Percentiles rank a stretch among this genome's conserved stretches.
phyloP scores from a whole-genome alignment of 345 rosid species.

The Lumnitzera littorea region DNA sequence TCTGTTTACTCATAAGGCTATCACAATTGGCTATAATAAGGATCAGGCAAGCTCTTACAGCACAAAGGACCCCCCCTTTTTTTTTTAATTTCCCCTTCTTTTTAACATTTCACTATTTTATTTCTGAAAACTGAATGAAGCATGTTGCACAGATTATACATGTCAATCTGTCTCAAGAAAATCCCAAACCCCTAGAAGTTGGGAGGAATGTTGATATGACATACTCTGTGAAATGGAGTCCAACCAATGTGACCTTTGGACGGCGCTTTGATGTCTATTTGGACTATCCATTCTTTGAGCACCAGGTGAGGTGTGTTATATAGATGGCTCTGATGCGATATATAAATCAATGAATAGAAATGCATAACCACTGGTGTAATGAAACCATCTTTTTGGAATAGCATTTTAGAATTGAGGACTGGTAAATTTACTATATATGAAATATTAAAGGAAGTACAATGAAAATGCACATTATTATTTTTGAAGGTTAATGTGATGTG shows the following conservation, averaged over 20 bases:
- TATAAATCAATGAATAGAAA: too few species aligned
- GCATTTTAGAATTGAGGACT: too few species aligned
- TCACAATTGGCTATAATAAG: slow-evolving; percentile 56
- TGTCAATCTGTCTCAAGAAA: slow-evolving; percentile 78
- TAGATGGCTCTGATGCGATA: too few species aligned
- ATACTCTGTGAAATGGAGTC: slow-evolving; percentile 73
- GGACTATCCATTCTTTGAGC: slow-evolving; percentile 94
- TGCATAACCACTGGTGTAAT: too few species aligned
- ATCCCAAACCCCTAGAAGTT: slow-evolving; percentile 66
- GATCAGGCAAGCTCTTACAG: slow-evolving; percentile 53
- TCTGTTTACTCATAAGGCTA: slow-evolving; percentile 72
- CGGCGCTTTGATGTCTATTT: slow-evolving; percentile 90
- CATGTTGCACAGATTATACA: slow-evolving; percentile 55
- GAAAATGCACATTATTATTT: too few species aligned
- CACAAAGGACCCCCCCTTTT: background rate
- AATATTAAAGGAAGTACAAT: too few species aligned
- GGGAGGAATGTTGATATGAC: slow-evolving; percentile 65
- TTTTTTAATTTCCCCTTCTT: background rate
- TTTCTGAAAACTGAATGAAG: background rate
- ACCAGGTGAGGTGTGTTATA: slow-evolving; percentile 47
- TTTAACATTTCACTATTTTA: slow-evolving; percentile 6
- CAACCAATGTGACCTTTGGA: slow-evolving; percentile 63
- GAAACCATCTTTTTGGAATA: too few species aligned
- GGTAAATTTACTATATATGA: too few species aligned
- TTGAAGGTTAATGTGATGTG: too few species aligned